Conservation (phyloP, 192 early-diverging fungal species). For the Linnemannia elongata region DNA sequence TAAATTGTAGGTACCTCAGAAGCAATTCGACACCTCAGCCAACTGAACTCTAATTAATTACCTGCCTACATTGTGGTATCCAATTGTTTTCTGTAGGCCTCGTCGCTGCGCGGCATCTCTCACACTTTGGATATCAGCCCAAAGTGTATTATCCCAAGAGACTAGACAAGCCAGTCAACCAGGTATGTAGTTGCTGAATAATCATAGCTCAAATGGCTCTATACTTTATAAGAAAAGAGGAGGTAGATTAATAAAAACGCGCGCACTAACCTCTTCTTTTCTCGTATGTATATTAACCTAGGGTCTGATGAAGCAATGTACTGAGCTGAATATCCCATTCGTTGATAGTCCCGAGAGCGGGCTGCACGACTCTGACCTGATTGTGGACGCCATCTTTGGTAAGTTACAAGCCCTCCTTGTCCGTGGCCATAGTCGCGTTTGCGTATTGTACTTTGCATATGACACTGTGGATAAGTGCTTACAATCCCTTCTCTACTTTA, state of each 20-base stretch:
- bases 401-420: not conserved
- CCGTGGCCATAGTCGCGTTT: not conserved
- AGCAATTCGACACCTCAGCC: too few species aligned
- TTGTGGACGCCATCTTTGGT: conserved; percentile 94
- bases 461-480: not conserved
- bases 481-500: not conserved
- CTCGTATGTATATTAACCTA: conserved; percentile 2
- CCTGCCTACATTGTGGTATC: not conserved
- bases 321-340: conserved; percentile 74
- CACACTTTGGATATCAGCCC: conserved; percentile 90
- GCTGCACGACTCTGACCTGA: conserved; percentile 67
- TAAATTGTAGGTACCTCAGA: not conserved
- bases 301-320: conserved; percentile 80
- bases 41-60: not conserved
- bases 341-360: conserved; percentile 55
- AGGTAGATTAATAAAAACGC: not conserved
- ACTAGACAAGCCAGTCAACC: conserved; percentile 73
- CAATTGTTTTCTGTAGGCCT: conserved; percentile 62
- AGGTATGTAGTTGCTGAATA: not conserved
- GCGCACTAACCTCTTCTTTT: not conserved
- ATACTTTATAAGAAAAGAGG: too few species aligned
- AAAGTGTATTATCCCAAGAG: conserved; percentile 87
- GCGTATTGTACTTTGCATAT: not conserved
- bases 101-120: conserved; percentile 92
- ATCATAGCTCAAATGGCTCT: not conserved